Conservation (phyloP, 305 asterid genomes). For the Fraxinus paxiana region DNA sequence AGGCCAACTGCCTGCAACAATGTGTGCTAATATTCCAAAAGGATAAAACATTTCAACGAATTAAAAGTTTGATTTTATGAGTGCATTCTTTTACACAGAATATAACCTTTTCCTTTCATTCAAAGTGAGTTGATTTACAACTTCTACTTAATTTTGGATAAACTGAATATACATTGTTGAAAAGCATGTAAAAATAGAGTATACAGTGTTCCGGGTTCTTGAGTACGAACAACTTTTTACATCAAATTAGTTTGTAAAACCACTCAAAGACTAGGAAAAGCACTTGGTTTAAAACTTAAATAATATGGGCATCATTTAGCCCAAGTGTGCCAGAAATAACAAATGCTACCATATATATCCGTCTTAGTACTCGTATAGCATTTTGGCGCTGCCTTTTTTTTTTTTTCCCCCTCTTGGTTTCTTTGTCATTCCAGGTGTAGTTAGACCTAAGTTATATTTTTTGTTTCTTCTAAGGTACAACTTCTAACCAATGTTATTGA, state of each 20-base stretch:
- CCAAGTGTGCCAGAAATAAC: neutral
- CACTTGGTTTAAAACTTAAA: neutral
- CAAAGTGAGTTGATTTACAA: neutral
- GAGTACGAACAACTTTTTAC: neutral
- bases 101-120: neutral
- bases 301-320: neutral
- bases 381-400: neutral
- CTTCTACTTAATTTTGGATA: neutral
- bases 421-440: neutral
- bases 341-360: neutral
- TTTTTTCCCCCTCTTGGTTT: neutral
- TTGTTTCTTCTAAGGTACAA: neutral
- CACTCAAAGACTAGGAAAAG: neutral
- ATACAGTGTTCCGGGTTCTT: neutral
- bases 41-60: neutral
- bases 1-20: constrained; percentile 58
- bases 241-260: neutral
- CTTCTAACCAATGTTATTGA: neutral
- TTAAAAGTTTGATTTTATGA: neutral
- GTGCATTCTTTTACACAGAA: constrained; percentile 4
- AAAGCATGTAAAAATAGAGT: neutral
- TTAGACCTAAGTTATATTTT: neutral
- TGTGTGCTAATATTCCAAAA: constrained; percentile 8
- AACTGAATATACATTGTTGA: neutral
- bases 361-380: neutral